Evolutionary conservation across 805 yeast species (phyloP).

Genomic region (Ogataea corticis): DNA sequence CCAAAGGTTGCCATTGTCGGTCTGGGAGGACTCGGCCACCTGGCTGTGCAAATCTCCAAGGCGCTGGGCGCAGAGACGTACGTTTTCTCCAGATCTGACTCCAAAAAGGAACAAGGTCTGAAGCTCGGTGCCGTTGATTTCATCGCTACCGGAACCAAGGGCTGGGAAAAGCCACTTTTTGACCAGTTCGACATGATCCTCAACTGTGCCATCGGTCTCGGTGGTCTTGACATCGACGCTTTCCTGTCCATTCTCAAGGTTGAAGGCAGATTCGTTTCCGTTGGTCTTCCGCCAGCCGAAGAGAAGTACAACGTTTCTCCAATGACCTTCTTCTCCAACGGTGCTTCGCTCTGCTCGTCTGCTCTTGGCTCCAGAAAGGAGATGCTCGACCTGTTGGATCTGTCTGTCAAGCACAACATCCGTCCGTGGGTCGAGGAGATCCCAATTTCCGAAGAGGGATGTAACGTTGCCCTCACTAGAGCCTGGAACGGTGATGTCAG

Average conservation of each 20-base stretch:
- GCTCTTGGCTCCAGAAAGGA: constrained; percentile 50
- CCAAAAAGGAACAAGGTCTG: constrained; percentile 42
- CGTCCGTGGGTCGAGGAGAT: constrained; percentile 53
- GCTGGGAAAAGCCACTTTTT: constrained; percentile 39
- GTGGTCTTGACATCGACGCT: constrained; percentile 38
- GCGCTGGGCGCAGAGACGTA: constrained; percentile 48
- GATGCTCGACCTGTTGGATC: constrained; percentile 45
- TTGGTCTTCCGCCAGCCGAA: constrained; percentile 45
- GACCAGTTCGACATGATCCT: constrained; percentile 42
- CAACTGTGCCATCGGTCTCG: constrained; percentile 43
- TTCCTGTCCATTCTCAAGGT: constrained; percentile 36
- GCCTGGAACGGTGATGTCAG: constrained; percentile 50
- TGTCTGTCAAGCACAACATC: constrained; percentile 46
- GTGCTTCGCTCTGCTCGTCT: constrained; percentile 45
- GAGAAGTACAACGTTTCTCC: constrained; percentile 49
- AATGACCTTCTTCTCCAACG: constrained; percentile 49
- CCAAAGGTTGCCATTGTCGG: constrained; percentile 45
- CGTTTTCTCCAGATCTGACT: constrained; percentile 43
- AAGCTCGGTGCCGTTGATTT: constrained; percentile 43
- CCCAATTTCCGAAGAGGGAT: constrained; percentile 45
- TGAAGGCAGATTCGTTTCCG: constrained; percentile 45
- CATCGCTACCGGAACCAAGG: constrained; percentile 46
- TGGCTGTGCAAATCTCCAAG: constrained; percentile 45
- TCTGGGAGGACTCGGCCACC: constrained; percentile 49
- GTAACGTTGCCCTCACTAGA: constrained; percentile 44